phyloP scores from a whole-genome alignment of 2,329 filamentous ascomycete species.

The Colletotrichum sp. region DNA sequence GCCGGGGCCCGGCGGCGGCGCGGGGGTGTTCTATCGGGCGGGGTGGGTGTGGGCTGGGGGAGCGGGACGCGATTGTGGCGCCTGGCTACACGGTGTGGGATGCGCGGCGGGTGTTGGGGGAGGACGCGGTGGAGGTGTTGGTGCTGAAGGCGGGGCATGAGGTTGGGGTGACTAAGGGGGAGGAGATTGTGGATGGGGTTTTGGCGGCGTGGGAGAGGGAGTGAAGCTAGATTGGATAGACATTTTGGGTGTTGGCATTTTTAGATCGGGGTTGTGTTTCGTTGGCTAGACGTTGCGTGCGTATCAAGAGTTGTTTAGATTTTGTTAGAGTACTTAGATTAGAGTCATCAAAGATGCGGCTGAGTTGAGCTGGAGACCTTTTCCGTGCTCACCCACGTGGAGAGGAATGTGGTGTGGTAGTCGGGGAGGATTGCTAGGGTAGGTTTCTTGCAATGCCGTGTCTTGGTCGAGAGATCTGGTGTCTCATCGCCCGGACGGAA shows the following conservation, averaged over 20 bases:
- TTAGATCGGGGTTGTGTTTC: neutral
- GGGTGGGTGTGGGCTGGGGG: no score
- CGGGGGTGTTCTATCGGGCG: no score
- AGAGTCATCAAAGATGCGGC: neutral
- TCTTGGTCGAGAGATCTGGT: neutral
- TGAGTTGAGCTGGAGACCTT: neutral
- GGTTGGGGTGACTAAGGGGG: conserved; percentile 66
- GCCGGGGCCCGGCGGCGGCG: no score
- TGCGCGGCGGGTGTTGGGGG: conserved; percentile 60
- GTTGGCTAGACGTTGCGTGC: neutral
- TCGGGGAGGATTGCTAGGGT: neutral
- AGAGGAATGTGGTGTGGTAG: neutral
- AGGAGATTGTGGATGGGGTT: conserved; percentile 56
- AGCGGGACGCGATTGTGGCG: conserved; percentile 71
- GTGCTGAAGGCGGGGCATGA: conserved; percentile 72
- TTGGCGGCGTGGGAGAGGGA: conserved; percentile 36
- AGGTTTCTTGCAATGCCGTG: neutral
- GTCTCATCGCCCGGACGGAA: neutral
- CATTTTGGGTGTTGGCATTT: neutral
- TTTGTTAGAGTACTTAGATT: neutral
- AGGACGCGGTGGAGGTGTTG: conserved; percentile 60
- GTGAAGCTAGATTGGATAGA: neutral
- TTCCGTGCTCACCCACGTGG: neutral
- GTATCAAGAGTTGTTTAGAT: neutral
- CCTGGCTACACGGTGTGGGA: conserved; percentile 69